Conservation (phyloP, 2,329 filamentous ascomycete species). For the Fusarium papillatum region DNA sequence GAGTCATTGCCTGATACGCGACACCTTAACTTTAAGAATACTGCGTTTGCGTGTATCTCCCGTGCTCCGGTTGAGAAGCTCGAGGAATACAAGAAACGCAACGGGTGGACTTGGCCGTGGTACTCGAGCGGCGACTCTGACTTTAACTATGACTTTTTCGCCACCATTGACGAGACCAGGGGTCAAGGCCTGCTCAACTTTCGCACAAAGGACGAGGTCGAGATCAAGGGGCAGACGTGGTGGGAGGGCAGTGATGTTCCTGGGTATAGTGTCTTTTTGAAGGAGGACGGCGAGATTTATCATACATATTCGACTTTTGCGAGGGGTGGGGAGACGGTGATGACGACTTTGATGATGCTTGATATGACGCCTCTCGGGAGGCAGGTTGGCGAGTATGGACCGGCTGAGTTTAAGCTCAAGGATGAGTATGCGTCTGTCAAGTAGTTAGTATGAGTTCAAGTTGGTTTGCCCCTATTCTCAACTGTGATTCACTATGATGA, state of each 20-base stretch:
- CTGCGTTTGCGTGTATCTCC: conserved; percentile 54
- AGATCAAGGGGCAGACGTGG: conserved; percentile 44
- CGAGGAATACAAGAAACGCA: conserved; percentile 50
- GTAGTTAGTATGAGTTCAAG: neutral
- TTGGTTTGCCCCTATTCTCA: neutral
- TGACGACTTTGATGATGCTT: conserved; percentile 48
- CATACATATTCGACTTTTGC: conserved; percentile 54
- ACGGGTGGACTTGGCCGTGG: conserved; percentile 58
- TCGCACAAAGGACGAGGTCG: conserved; percentile 39
- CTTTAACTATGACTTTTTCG: conserved; percentile 58
- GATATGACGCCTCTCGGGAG: conserved; percentile 53
- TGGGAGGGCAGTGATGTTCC: conserved; percentile 49
- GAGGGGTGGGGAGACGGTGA: conserved; percentile 48
- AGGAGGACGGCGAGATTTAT: conserved; percentile 48
- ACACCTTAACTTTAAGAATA: conserved; percentile 54
- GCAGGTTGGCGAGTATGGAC: conserved; percentile 42
- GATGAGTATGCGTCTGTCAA: conserved; percentile 39
- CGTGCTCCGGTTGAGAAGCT: conserved; percentile 54
- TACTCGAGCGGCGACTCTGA: conserved; percentile 51
- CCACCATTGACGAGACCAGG: conserved; percentile 46
- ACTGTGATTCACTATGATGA: neutral
- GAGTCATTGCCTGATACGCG: conserved; percentile 54
- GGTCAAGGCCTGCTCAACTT: conserved; percentile 46
- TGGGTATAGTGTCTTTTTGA: conserved; percentile 53
- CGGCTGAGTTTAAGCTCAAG: conserved; percentile 44